Base-by-base conservation (phyloP, 257 asterid genomes). In the Nicotiana paniculata region DNA sequence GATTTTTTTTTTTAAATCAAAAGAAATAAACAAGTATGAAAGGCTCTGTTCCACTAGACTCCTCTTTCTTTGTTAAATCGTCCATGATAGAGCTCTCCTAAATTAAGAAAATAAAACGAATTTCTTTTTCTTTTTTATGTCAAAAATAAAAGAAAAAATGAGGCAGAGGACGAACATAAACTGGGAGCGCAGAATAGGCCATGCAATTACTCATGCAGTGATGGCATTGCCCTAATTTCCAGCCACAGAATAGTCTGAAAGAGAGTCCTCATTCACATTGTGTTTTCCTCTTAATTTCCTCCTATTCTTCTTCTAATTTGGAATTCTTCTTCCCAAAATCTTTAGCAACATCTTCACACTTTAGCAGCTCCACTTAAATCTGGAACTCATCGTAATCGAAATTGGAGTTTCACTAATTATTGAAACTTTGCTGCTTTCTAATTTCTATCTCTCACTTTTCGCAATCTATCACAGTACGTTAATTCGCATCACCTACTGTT, bases 181-280 rank as follows among this genome's bases (percentile, higher is more conserved):
- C 0, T 43, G 51, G 51, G 51, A 43, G 51, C 51, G 51, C 51
- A 43, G 51, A 43, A 43, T 3, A 17, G 48, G 57, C 63, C 75
- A 11, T 78, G 72, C 67, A 78, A 24, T 21, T 21, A 21, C 51
- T 79, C 61, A 61, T 79, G 75, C 82, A 61, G 63, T 57, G 70
- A 77, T 28, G 64, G 63, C 7, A 53, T 32, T 48, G 55, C 13
- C 12, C 33, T 54, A 76, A 46, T 76, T 39, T 76, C 81, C 28
- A 76, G 65, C 81, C 81, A 76, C 26, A 48, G 13, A 76, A 76
- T n/a, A 4, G 2, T 76, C 81, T 76, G 9, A 57, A 7, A 57
- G 62, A 57, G 24, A 57, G 62, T 17, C 18, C 81, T 35, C 81
- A 48, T 58, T 9, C 24, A 72, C 57, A 37, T 72, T 30, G 57